Base-by-base conservation (phyloP, 306 rosid genomes). In the Cucumis cinereus region DNA sequence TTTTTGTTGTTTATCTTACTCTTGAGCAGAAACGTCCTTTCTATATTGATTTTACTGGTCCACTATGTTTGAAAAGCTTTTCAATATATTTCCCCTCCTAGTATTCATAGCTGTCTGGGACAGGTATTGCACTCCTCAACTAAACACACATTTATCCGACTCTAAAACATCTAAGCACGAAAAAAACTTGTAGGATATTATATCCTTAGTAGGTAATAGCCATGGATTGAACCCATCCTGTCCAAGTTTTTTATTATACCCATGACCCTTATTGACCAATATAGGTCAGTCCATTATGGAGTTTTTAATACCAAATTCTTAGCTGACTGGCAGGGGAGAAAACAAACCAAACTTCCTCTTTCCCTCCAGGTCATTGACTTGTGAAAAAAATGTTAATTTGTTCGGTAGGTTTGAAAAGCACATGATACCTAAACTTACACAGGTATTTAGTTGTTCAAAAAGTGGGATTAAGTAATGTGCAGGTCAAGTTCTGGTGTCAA, bases 401-500 rank as follows among this genome's bases (percentile, higher is more conserved):
- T 71, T 71, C 49, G 75, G 75, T 71, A 49, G 40, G 75, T 47
- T 71, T 49, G 78, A 15, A 70, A 80, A 76, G 38, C 59, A 59
- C 58, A 43, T 68, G 66, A 23, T 33, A 75, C n/a, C 82, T 68
- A 23, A 75, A 59, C 36, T 52, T 33, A 1, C 35, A 12, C 23
- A 35, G 30, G 61, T 30, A 53, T n/a, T 2, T 54, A n/a, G 77
- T 71, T 49, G 75, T 41, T 71, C 58, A 47, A 47, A 69, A 69
- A 43, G 74, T 22, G 23, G 75, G 43, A 8, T 71, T 49, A 45
- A 45, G 75, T 71, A 71, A 71, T 71, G 75, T 71, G 75, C 75
- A 71, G 75, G 75, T 49, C 59, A 71, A 71, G 75, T 71, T 71
- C 59, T 71, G 75, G 40, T 71, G 75, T 71, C 75, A 71, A 69